Evolutionary conservation across 352 stramenopile species (phyloP), one percentile per base, ranked within the genome.

Genomic region (Phytophthora macrochlamydospora): DNA sequence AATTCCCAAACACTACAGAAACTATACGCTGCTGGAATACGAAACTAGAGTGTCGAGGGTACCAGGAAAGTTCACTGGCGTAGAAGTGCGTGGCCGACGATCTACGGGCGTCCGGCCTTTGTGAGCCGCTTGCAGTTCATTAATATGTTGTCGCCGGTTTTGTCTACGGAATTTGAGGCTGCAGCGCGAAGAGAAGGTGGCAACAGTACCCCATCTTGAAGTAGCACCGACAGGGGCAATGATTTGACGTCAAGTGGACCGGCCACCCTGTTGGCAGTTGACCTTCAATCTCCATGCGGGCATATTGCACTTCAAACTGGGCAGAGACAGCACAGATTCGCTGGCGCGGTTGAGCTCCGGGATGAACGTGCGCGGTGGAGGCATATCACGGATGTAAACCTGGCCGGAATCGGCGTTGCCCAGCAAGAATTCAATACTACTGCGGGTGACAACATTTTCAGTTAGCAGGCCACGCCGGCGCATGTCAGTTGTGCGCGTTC

Each of bases 251-350:
- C 7, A 52, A 28, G 30, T 63, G 8, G 24, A 56, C 48, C 7
- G 51, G 51, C 33, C 51, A 33, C 32, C 51, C 33, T 4, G 14
- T 44, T 7, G 7, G 12, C 8, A 45, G 48, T 8, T 63, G 46
- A 12, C 56, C 48, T 14, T 63, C 46, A 14, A 63, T 32, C 48
- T 63, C 56, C 56, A 63, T 63, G 3, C 56, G 56, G 12, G 56
- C 46, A 13, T 56, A 63, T 14, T 38, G 37, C 14, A 51, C 44
- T 3, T 24, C 56, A 38, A 62, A 62, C 42, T 48, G 42, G n/a
- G 42, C 42, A 6, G n/a, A 48, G 42, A 48, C 12, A 24, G 18
- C 42, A n/a, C 12, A 14, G 9, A 8, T 14, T 40, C 1, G 6
- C 9, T 6, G 35, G 35, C 35, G 6, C 35, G 35, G 35, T 40